A percentile compares a stretch with the other conserved stretches of the same genome.
Evolutionary conservation across 345 rosid genomes (phyloP).

Genomic region (Erysimum cheiranthoides): DNA sequence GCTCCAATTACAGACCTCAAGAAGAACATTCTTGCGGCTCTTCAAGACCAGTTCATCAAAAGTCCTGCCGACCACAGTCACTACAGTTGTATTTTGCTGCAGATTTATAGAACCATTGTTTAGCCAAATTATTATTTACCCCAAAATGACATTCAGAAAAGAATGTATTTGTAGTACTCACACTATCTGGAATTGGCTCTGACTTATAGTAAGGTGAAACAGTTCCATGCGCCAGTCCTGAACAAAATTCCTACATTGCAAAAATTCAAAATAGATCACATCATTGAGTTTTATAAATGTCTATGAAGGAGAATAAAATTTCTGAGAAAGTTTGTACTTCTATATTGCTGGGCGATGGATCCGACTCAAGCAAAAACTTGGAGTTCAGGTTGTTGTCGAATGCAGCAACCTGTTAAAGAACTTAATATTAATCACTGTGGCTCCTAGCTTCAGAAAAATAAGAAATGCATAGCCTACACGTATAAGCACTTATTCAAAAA

Average conservation of each 20-base stretch:
- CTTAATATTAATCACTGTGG: constrained; percentile 31
- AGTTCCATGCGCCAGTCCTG: constrained; percentile 61
- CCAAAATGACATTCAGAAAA: constrained; percentile 52
- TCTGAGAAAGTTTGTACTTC: constrained; percentile 56
- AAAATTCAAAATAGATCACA: constrained; percentile 25
- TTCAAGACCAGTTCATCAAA: constrained; percentile 76
- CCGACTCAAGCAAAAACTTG: constrained; percentile 74
- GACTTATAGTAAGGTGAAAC: constrained; percentile 73
- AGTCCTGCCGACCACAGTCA: constrained; percentile 76
- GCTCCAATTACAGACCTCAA: constrained; percentile 61
- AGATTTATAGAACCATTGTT: constrained; percentile 40
- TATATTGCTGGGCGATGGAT: constrained; percentile 69
- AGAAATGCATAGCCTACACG: constrained; percentile 23
- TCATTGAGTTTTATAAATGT: constrained; percentile 14
- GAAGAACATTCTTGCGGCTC: constrained; percentile 71
- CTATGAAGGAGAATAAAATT: constrained; percentile 13
- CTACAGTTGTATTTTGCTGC: constrained; percentile 66
- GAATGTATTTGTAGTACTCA: constrained; percentile 46
- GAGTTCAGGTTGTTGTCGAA: constrained; percentile 70
- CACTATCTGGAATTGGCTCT: constrained; percentile 77
- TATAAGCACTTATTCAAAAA: constrained; percentile 17
- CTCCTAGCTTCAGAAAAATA: constrained; percentile 34
- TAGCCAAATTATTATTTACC: constrained; percentile 33
- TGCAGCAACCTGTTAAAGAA: constrained; percentile 71
- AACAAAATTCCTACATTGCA: constrained; percentile 71